Base-by-base conservation (phyloP, 345 rosid species). In the Hibiscus trionum region DNA sequence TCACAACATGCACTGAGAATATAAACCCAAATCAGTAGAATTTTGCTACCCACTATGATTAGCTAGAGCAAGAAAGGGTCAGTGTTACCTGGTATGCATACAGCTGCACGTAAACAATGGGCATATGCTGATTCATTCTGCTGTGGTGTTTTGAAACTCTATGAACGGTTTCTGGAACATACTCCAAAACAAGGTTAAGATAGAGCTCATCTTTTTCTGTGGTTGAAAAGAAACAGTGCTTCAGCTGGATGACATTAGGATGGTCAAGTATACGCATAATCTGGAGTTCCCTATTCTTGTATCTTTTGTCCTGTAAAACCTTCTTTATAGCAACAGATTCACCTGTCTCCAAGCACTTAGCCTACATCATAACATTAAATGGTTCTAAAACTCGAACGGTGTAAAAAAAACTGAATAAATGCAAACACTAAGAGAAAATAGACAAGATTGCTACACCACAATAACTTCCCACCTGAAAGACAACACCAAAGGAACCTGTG, bases 271-370 rank as follows among this genome's bases (percentile, higher is more conserved):
- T 19, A 21, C 91, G 98, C 97, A 95, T 90, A 72, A 95, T 86
- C 84, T 95, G 98, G 75, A 95, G 98, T 80, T 95, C 99, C 73
- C 99, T 86, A 74, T 95, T 95, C 84, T 95, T 95, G 88, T 90
- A 95, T 85, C 97, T 89, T 84, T 86, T 95, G 77, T 95, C 99
- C 79, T 89, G 97, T 72, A 89, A 76, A 74, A 93, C 98, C 82
- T 93, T 91, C 88, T 93, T 93, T 58, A 93, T 91, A 46, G 98
- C 98, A 76, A 93, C 93, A 56, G 87, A 75, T 76, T 91, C 96
- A 19, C 90, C 92, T 12, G 85, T 86, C 78, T 93, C 97, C 58
- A 93, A 76, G 79, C 98, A 93, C 82, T 91, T 91, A 35, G 98
- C 98, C 91, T 90, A 70, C 72, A 46, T 31, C 52, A 72, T 52